Base-by-base conservation (phyloP, 2,329 filamentous ascomycete species). In the Claviceps lovelessii region DNA sequence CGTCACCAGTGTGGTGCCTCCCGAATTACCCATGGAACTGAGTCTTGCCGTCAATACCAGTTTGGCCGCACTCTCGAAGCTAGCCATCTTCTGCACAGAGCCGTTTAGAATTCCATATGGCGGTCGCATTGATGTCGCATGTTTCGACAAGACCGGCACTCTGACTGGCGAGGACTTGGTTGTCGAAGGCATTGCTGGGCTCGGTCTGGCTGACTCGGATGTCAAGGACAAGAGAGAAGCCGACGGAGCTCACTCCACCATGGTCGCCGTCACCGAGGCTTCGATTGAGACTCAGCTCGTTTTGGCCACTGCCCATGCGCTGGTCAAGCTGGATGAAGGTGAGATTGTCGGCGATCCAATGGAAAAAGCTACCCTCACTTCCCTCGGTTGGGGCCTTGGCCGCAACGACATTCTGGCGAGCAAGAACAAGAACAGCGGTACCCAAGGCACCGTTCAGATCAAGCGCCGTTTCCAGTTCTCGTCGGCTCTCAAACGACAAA, bases 381-480 rank as follows among this genome's bases (percentile, higher is more conserved):
- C 91, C 55, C 83, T 98, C 11, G 90, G 91, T 54, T 98, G 93
- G 93, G 84, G 79, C 55, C 78, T 98, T n/a, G 90, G 90, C 50
- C 85, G 83, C 64, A 93, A 95, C 61, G 91, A 98, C 64, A 84
- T 80, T 37, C 79, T 98, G 17, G 82, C 82, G 33, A 86, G 83
- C 68, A 76, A 79, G 23, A 62, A 61, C 57, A 71, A 70, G 61
- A 65, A 66, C 49, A 65, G 65, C 41, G 63, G 59, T 51, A 65
- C 66, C 9, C 66, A 68, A 23, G 89, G 94, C 56, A 83, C 83
- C 52, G 93, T 97, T 54, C 91, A 97, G 63, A 86, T 98, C 68
- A 95, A 93, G 74, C 86, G 93, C 60, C 86, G 93, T 58, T 98
- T 98, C 79, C 93, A 97, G 65, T 98, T 98, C 71, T 98, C 93